Evolutionary conservation across 1,284 basidiomycete species (phyloP), one percentile per base, ranked within the genome.

Genomic region (Boletus hoseneyae): DNA sequence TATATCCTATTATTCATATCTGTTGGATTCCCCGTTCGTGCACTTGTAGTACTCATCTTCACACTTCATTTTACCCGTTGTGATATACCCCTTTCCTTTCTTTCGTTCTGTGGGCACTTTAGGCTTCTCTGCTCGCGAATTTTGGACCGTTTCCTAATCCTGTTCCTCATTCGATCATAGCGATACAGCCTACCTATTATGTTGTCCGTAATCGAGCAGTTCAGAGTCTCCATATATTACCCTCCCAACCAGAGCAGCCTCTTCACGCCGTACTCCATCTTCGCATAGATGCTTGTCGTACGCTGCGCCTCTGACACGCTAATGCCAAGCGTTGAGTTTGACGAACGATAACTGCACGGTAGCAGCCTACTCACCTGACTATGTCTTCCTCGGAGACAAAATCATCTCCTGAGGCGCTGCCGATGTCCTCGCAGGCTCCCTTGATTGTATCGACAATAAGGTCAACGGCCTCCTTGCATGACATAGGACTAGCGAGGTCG

Each of bases 251-350:
- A 95, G 53, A 94, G 69, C 62, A 94, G 73, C 56, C 91, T 75
- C 75, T 94, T 95, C 53, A 94, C 76, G 1, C 89, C 88, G 65
- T 94, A 92, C 65, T 95, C 93, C 81, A 94, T 87, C 71, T 92
- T 90, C 9, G 90, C 82, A 64, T 90, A 87, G 55, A 94, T 73
- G 51, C 82, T 89, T 3, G 90, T 94, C 71, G 85, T 82, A 52
- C 79, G 78, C 67, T 87, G 83, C 2, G 93, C 93, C 57, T 96
- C 91, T 4, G 76, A 76, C 58, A 93, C 67, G 59, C 90, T 92
- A 50, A 45, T 43, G 35, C 21, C 41, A 51, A 44, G 42, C 39
- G 35, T 54, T 51, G 39, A 65, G 46, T 42, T 15, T n/a, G 47
- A 50, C 36, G 16, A 18, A 32, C 34, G 25, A 32, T 35, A 3